Evolutionary conservation across 179 eudicot genomes (phyloP), one percentile per base, ranked within the genome.

Genomic region (Pouteria campechiana): DNA sequence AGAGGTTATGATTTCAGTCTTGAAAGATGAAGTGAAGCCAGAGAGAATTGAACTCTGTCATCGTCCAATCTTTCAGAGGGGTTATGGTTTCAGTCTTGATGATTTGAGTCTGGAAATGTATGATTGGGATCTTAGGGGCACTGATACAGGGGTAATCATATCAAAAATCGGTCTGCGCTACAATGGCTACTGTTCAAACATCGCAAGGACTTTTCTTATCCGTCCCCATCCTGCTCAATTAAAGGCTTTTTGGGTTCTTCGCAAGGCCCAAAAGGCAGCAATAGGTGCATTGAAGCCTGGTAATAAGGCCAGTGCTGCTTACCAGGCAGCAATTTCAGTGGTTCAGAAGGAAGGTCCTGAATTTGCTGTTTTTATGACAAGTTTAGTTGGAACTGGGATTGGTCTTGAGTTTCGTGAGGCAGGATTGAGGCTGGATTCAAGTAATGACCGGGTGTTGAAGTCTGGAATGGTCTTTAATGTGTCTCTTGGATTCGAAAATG

Each of bases 371-470:
- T 63, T 76, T 44, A 40, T 89, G 70, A 85, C 97, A 20, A 85
- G 75, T 58, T 62, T 86, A 15, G 97, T 86, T 7, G 97, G 97
- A 17, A 89, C 93, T 4, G 95, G 95, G 9, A 81, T 85, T 3
- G 97, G 95, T 48, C 62, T 89, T 19, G 95, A 89, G 68, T 89
- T 89, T 38, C 79, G 97, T n/a, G 97, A 89, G 62, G 67, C 97
- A 4, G 83, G 93, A 5, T 56, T 75, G 37, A 70, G 38, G 39
- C 74, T 89, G 47, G 79, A 79, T 55, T 64, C 67, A 11, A 89
- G 74, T 63, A 89, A 81, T 58, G 90, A 85, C 1, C 52, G 70
- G 18, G 49, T 72, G 36, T 35, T 89, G 69, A 81, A 76, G 55
- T 50, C 73, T 8, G 93, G 93, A 13, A 89, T 89, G 95, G 67